phyloP scores from a whole-genome alignment of 1,284 basidiomycete genomes.

The Xerocomus cyaneibrunnescens region DNA sequence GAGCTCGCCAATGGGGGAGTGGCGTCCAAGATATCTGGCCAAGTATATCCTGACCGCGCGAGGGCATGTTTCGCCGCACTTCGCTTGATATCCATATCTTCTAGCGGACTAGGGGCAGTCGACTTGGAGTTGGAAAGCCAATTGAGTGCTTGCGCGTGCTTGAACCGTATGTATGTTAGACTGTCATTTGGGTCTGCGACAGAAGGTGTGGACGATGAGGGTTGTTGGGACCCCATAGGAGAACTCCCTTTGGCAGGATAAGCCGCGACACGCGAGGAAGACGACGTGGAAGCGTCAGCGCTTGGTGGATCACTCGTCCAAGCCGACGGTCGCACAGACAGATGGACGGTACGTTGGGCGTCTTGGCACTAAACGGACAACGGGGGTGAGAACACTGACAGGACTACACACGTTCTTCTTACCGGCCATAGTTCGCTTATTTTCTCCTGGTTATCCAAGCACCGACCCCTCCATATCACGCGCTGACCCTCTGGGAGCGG shows the following conservation, averaged over 20 bases:
- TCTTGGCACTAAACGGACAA: slow-evolving; percentile 45
- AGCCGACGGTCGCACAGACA: slow-evolving; percentile 73
- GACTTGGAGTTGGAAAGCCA: slow-evolving; percentile 37
- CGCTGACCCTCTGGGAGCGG: slow-evolving; percentile 68
- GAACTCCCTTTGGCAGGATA: neutral
- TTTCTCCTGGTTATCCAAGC: slow-evolving; percentile 62
- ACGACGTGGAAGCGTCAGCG: slow-evolving; percentile 13
- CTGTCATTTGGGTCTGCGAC: slow-evolving; percentile 9
- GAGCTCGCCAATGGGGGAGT: slow-evolving; percentile 33
- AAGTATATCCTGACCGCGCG: slow-evolving; percentile 52
- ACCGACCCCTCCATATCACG: slow-evolving; percentile 71
- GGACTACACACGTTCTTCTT: slow-evolving; percentile 22
- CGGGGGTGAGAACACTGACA: slow-evolving; percentile 10
- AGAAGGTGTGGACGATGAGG: neutral
- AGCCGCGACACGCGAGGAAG: slow-evolving; percentile 1
- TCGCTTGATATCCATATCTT: slow-evolving; percentile 9
- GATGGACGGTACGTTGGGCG: slow-evolving; percentile 63
- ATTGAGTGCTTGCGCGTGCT: slow-evolving; percentile 49
- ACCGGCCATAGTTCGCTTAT: slow-evolving; percentile 71
- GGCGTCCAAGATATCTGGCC: slow-evolving; percentile 63
- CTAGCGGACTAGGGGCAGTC: slow-evolving; percentile 6
- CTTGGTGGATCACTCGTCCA: slow-evolving; percentile 58
- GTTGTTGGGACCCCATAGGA: slow-evolving; percentile 4
- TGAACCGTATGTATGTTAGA: slow-evolving; percentile 43
- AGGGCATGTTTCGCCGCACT: slow-evolving; percentile 29